Conservation (phyloP, 2,329 filamentous ascomycete species). For the Atkinsonella hypoxylon region DNA sequence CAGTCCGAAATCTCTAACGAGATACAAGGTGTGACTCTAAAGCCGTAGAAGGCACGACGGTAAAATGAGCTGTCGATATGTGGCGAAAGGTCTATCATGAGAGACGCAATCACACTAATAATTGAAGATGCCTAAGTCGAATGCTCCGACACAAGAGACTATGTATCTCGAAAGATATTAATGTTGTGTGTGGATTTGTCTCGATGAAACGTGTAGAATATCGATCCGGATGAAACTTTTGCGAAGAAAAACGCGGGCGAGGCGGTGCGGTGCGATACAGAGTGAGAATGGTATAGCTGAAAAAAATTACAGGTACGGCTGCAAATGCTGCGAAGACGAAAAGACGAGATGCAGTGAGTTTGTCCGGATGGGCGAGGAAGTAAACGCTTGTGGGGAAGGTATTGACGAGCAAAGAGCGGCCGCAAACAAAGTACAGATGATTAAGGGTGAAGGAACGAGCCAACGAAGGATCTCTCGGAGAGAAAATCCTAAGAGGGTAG, state of each 20-base stretch:
- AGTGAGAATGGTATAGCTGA: background rate
- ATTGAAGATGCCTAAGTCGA: no score
- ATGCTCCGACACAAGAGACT: no score
- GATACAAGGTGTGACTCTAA: background rate
- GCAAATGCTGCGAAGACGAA: slow-evolving; percentile 1
- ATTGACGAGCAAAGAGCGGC: slow-evolving; percentile 13
- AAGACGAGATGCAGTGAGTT: slow-evolving; percentile 1
- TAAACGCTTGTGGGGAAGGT: background rate
- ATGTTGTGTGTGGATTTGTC: background rate
- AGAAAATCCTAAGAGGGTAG: background rate
- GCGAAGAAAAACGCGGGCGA: background rate
- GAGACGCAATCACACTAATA: no score
- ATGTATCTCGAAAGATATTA: background rate
- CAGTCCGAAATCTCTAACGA: background rate
- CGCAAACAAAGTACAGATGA: slow-evolving; percentile 22
- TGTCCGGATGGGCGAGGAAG: background rate
- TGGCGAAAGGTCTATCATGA: background rate
- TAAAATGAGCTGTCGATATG: no score
- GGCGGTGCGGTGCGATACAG: background rate
- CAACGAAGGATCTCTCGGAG: background rate
- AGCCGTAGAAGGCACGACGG: background rate
- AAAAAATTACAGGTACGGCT: background rate
- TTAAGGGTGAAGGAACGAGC: slow-evolving; percentile 16
- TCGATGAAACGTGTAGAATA: background rate
- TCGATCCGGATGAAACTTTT: background rate